Percentiles rank a stretch among this genome's conserved stretches.
Conservation (phyloP, 441 rosid species). For the Bocquillonia castaneifolia region DNA sequence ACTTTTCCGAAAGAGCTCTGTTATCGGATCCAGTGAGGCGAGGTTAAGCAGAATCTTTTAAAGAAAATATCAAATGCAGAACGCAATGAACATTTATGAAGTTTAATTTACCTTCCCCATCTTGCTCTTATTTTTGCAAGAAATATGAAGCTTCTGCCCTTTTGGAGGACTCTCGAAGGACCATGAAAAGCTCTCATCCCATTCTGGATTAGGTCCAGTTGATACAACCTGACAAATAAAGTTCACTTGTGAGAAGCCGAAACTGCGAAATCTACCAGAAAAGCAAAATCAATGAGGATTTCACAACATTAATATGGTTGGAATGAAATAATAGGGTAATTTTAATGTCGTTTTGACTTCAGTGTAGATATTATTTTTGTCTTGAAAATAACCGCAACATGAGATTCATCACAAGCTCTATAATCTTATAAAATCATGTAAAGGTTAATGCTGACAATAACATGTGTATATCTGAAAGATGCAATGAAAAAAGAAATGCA, state of each 20-base stretch:
- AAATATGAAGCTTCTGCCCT: constrained; percentile 93
- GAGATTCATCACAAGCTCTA: neutral
- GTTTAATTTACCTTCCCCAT: constrained; percentile 81
- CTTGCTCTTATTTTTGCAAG: constrained; percentile 99
- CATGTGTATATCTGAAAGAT: neutral
- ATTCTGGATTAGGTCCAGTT: constrained; percentile 96
- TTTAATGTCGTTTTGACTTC: too few relatives aligned
- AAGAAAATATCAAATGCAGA: neutral
- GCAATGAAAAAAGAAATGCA: neutral
- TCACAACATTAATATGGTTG: neutral
- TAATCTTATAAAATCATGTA: neutral
- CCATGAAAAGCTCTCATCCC: constrained; percentile 98
- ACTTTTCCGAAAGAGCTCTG: constrained; percentile 99
- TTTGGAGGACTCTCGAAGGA: constrained; percentile 96
- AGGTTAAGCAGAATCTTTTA: constrained; percentile 4
- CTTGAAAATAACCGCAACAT: neutral
- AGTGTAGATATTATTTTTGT: too few relatives aligned
- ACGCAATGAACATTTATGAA: neutral
- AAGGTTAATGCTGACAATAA: neutral
- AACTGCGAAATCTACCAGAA: neutral
- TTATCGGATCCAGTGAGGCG: constrained; percentile 12
- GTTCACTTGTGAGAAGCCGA: neutral
- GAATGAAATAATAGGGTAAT: neutral
- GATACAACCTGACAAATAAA: constrained; percentile 60
- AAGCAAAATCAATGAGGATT: neutral